A percentile compares a stretch with the other conserved stretches of the same genome.
Conservation (phyloP, 208 protist genomes). For the Spongospora subterranea region DNA sequence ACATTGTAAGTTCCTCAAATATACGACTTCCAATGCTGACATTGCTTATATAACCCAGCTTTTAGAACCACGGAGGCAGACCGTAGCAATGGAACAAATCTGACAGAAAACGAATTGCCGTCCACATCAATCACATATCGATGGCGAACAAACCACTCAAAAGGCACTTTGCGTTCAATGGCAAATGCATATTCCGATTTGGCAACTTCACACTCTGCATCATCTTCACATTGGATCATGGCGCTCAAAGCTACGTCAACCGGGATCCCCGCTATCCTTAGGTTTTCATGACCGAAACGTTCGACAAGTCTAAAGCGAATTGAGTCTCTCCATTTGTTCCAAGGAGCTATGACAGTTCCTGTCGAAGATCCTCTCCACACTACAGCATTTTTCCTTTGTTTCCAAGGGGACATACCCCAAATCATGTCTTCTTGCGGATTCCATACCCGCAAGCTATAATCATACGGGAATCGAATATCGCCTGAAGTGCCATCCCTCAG, state of each 20-base stretch:
- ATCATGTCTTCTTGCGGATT: not conserved
- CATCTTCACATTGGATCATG: not conserved
- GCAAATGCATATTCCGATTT: not conserved
- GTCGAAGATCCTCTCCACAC: not conserved
- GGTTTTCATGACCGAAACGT: not conserved
- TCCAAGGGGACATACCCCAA: not conserved
- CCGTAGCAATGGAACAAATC: conserved; percentile 1
- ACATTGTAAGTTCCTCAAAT: not conserved
- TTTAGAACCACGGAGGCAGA: not conserved
- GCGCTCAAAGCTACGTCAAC: not conserved
- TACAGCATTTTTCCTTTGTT: not conserved
- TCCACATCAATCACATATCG: conserved; percentile 48
- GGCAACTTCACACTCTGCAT: not conserved
- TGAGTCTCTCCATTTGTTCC: not conserved
- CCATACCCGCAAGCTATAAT: not conserved
- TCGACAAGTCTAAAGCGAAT: not conserved
- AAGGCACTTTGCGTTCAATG: not conserved
- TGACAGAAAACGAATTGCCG: conserved; percentile 7
- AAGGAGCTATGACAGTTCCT: not conserved
- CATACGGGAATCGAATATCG: not conserved
- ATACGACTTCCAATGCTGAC: not conserved
- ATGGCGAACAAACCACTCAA: conserved; percentile 6
- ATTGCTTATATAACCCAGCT: not conserved
- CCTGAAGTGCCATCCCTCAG: not conserved
- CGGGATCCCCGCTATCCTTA: not conserved